Evolutionary conservation across 169 alveolate genomes (phyloP), one percentile per base, ranked within the genome.

Genomic region (Neospora caninum): DNA sequence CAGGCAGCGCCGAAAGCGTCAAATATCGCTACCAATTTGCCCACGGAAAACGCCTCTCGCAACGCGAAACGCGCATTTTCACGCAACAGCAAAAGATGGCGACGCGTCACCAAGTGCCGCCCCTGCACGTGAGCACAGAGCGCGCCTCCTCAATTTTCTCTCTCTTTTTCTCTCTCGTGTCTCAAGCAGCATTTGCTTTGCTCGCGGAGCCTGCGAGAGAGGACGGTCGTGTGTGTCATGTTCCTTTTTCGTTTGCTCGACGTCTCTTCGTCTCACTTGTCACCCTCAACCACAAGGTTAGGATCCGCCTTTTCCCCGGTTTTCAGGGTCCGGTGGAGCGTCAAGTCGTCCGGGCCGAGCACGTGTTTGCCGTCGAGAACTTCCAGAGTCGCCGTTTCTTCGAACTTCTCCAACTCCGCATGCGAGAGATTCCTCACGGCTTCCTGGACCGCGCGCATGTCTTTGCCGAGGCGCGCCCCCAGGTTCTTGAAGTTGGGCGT

Each of bases 381-480:
- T 38, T 27, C 69, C 27, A 93, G 25, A n/a, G 36, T 2, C 27
- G 87, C 92, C 31, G 69, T 64, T 4, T 38, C 31, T 42, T 93
- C 94, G 38, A 93, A 88, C 80, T 36, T 25, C 53, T 41, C 34
- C 39, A 93, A 89, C 64, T 93, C 89, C 29, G 38, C 88, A 20
- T 87, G 95, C 45, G 92, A 58, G 54, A 93, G 53, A 20, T 45
- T 39, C 93, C 88, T 43, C 10, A 88, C 88, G 9, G 92, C 95
- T 29, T 38, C 83, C 78, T 70, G 88, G 42, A 92, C 43, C 69
- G 83, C 45, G 34, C 34, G 39, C 92, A 93, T 73, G 34, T 53
- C 73, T 27, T 45, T 67, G 25, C 94, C 96, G 41, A 91, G 58
- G 27, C 93, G 80, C 22, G 94, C 43, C 25, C 94, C 96, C 18